Conservation (phyloP, 2,329 filamentous ascomycete species). For the Incumbomyces delicatus region DNA sequence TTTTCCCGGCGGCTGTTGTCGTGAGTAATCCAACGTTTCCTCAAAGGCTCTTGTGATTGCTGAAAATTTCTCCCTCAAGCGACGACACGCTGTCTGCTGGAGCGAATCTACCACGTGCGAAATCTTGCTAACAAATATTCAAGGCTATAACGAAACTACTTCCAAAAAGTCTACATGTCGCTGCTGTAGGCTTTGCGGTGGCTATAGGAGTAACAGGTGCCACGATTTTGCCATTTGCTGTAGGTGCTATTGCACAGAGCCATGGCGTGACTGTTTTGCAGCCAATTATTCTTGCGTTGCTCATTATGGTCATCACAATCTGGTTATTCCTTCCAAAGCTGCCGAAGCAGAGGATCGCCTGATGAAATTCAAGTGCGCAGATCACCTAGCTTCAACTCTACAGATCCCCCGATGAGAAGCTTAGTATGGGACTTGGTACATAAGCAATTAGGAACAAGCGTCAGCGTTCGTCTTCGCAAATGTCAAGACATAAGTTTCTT, state of each 20-base stretch:
- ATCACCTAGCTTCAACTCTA: too few species aligned
- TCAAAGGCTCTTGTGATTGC: too few species aligned
- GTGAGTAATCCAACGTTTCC: too few species aligned
- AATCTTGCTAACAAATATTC: too few species aligned
- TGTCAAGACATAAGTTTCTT: too few species aligned
- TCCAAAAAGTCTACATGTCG: constrained; percentile 61
- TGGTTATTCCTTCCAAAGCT: constrained; percentile 18
- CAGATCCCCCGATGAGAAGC: too few species aligned
- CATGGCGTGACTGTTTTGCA: constrained; percentile 48
- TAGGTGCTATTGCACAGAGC: constrained; percentile 36
- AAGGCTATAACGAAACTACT: constrained; percentile 57
- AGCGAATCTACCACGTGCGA: too few species aligned
- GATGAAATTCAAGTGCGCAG: neutral
- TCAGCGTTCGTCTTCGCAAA: too few species aligned
- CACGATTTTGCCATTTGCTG: constrained; percentile 29
- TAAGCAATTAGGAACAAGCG: too few species aligned
- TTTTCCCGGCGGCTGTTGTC: constrained; percentile 65
- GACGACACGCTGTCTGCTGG: too few species aligned
- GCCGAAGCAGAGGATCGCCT: constrained; percentile 12
- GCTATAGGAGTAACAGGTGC: constrained; percentile 65
- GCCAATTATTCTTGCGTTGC: constrained; percentile 45
- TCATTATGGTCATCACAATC: constrained; percentile 10
- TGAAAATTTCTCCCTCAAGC: too few species aligned
- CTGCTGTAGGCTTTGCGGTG: constrained; percentile 64
- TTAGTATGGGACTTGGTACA: too few species aligned